Base-by-base conservation (phyloP, 1,139 yeast genomes). In the Suhomyces maxii region DNA sequence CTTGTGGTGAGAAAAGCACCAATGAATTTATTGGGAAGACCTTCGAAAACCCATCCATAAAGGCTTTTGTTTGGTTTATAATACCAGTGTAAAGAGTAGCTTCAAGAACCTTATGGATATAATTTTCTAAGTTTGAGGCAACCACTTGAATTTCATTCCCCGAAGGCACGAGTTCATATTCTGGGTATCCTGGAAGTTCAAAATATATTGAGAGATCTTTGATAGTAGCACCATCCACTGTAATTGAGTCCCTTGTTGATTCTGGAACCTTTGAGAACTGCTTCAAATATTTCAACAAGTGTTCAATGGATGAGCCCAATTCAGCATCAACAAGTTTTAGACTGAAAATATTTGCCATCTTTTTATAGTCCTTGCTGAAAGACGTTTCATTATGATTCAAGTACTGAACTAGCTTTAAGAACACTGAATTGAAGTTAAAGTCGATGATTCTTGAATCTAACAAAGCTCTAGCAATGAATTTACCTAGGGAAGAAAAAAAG, bases 391-490 rank as follows among this genome's bases (percentile, higher is more conserved):
- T 44, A 25, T 54, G 56, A 46, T 63, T 68, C 37, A 68, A 59
- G n/a, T 58, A 53, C 52, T 68, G 69, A 6, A 68, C 61, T 18
- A 84, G 50, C 50, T 75, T 73, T 63, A 93, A 86, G 59, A 93
- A 89, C 5, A 82, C 64, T 0, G 83, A 79, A 60, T 84, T 89
- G 65, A 93, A 84, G 45, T 83, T 76, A 63, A 93, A 84, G 62
- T 93, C 98, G 46, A 93, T 78, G 44, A 91, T 83, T 53, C 98
- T 74, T 12, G 90, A 85, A 65, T 93, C 99, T 44, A 93, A 67
- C 62, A 91, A 70, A 0, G 97, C 87, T 50, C 98, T 75, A 0
- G 97, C 97, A 47, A 91, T 74, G 59, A 93, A 89, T 47, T 81
- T 84, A 2, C 99, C 99, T 49, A 93, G 67, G 14, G 82, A 76